Percentiles rank a stretch among this genome's conserved stretches.
Evolutionary conservation across 2,329 filamentous ascomycete genomes (phyloP).

Genomic region (Ascocoryne sarcoides): DNA sequence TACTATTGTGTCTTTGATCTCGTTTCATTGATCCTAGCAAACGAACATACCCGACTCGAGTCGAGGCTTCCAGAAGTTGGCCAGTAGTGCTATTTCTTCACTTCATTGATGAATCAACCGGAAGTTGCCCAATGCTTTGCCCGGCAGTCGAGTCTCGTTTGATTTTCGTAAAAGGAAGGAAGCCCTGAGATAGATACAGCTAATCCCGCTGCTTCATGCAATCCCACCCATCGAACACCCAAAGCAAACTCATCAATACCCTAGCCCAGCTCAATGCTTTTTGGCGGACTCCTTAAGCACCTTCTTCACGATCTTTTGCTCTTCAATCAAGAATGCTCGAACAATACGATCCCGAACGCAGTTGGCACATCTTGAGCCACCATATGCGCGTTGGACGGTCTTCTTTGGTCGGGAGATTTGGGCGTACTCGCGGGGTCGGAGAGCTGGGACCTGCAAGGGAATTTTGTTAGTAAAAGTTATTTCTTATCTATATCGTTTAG

Average conservation of each 20-base stretch:
- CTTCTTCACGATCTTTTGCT: constrained; percentile 99
- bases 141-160: constrained; percentile 23
- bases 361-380: constrained; percentile 96
- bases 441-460: constrained; percentile 68
- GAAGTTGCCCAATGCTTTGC: too few relatives aligned
- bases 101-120: too few relatives aligned
- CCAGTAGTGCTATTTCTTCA: too few relatives aligned
- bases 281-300: constrained; percentile 93
- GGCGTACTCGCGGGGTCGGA: constrained; percentile 96
- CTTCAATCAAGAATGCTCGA: constrained; percentile 97
- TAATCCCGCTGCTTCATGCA: constrained; percentile 28
- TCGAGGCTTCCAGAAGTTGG: too few relatives aligned
- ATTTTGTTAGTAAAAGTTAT: constrained; percentile 1
- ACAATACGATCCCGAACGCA: constrained; percentile 98
- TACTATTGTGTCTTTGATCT: too few relatives aligned
- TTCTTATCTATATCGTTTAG: too few relatives aligned
- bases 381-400: constrained; percentile 97
- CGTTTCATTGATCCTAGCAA: too few relatives aligned
- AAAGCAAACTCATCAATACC: constrained; percentile 25
- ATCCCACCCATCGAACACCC: constrained; percentile 27
- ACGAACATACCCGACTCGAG: too few relatives aligned
- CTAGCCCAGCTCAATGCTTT: constrained; percentile 25
- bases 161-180: constrained; percentile 14
- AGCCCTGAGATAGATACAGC: constrained; percentile 29
- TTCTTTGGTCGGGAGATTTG: constrained; percentile 98